Base-by-base conservation (phyloP, 1,284 basidiomycete species). In the Cystobasidium pallidum region DNA sequence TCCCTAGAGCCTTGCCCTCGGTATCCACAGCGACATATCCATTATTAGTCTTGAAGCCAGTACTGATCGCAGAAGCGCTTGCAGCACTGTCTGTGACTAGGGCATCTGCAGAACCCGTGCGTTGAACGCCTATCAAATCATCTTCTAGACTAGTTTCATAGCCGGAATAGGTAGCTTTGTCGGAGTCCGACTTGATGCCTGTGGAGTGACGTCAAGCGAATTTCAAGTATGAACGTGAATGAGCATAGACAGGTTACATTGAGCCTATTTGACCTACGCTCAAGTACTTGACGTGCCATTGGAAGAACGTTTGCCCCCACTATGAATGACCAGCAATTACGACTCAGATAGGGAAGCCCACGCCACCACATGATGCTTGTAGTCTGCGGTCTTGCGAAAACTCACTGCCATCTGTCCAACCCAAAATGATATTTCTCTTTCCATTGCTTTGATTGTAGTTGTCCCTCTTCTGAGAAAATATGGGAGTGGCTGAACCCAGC, bases 31-130 rank as follows among this genome's bases (percentile, higher is more conserved):
- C 28, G 6, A 57, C 54, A 10, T 19, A 34, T 1, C 54, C 54
- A 57, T 57, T 57, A 2, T 57, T 57, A 3, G 54, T 57, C 54
- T 57, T 57, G 54, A 57, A 57, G 32, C 54, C 54, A 8, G 54
- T 57, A 57, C 30, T 36, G 15, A 57, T 32, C 10, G 54, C 54
- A n/a, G 54, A 34, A 34, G 30, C 54, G 36, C 30, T 36, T 34
- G 54, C 54, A 11, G 54, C 54, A n/a, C 54, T 57, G 21, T 57
- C 54, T 34, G 54, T 57, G 54, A 57, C 36, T 1, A 57, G 54
- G 13, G 30, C 36, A 10, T 28, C 36, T 57, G 54, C 54, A n/a
- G 54, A 34, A 6, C 54, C 54, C 4, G 30, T 34, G 4, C 54
- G 54, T n/a, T 34, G 28, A 17, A 57, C 54, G 15, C 54, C 54